Conservation (phyloP, 257 asterid genomes). For the Mentha longifolia region DNA sequence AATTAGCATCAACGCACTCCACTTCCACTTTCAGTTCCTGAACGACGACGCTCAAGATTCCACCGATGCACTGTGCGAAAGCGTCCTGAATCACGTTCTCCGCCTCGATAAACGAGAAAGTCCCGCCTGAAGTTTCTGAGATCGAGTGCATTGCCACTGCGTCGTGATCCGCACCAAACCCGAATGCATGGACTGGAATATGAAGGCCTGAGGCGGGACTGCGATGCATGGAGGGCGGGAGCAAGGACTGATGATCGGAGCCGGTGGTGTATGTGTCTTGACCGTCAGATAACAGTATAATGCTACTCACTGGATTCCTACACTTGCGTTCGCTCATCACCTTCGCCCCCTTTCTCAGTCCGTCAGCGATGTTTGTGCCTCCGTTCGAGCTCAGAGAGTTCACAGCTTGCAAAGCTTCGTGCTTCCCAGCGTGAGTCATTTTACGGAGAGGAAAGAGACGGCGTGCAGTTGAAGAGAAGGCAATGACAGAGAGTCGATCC, state of each 20-base stretch:
- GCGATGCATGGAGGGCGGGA: conserved; percentile 63
- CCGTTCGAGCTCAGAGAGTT: conserved; percentile 79
- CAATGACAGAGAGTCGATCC: conserved; percentile 86
- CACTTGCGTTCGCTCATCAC: conserved; percentile 74
- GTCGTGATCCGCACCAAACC: conserved; percentile 94
- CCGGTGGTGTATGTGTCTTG: conserved; percentile 70
- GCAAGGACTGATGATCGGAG: conserved; percentile 43
- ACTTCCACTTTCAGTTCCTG: conserved; percentile 68
- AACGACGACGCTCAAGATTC: conserved; percentile 79
- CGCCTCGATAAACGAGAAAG: conserved; percentile 89
- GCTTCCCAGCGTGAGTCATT: conserved; percentile 69
- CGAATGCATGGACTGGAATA: conserved; percentile 85
- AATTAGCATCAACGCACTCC: conserved; percentile 60
- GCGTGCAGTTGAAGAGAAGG: conserved; percentile 85
- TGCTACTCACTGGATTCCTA: conserved; percentile 70
- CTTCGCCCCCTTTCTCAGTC: conserved; percentile 73
- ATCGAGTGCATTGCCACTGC: conserved; percentile 75
- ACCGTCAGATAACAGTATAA: conserved; percentile 88
- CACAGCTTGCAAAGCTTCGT: conserved; percentile 80
- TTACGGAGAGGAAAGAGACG: conserved; percentile 84
- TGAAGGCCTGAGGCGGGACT: conserved; percentile 40
- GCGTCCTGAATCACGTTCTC: conserved; percentile 93
- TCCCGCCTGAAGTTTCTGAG: conserved; percentile 88
- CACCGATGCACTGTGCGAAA: conserved; percentile 97
- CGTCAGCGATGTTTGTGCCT: conserved; percentile 87